Evolutionary conservation across 768 basidiomycete genomes (phyloP).

Genomic region (Podaxis sp.): DNA sequence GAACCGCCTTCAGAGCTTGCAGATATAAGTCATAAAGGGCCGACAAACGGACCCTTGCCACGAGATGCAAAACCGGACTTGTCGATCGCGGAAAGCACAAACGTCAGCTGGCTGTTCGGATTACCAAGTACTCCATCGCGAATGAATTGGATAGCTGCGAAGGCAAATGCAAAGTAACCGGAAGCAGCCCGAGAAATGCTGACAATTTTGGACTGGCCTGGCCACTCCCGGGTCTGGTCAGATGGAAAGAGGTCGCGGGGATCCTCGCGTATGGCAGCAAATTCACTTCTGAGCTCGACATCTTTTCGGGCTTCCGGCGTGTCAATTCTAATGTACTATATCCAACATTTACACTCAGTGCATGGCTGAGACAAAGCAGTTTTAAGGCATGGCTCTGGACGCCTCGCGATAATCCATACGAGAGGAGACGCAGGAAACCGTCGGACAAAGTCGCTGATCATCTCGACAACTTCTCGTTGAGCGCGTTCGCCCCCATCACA

Average conservation of each 20-base stretch:
- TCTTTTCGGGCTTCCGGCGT: not conserved
- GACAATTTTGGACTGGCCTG: not conserved
- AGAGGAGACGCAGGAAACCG: not conserved
- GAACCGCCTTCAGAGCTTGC: not conserved
- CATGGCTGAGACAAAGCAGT: not conserved
- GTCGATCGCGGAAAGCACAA: not conserved
- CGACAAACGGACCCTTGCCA: not conserved
- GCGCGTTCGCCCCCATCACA: not conserved
- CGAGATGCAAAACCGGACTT: not conserved
- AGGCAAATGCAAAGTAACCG: conserved; percentile 5
- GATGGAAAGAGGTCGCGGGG: not conserved
- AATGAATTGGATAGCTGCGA: not conserved
- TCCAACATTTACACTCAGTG: not conserved
- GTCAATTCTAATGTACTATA: not conserved
- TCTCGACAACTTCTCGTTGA: not conserved
- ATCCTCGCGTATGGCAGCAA: not conserved
- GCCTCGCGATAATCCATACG: conserved; percentile 6
- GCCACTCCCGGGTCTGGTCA: not conserved
- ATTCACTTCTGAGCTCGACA: not conserved
- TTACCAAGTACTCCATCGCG: not conserved
- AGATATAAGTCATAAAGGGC: not conserved
- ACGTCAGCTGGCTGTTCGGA: not conserved
- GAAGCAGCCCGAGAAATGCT: not conserved
- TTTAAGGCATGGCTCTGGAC: not conserved
- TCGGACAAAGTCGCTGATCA: not conserved